Evolutionary conservation across 805 yeast genomes (phyloP), one percentile per base, ranked within the genome.

Genomic region (Pichia deserticola): DNA sequence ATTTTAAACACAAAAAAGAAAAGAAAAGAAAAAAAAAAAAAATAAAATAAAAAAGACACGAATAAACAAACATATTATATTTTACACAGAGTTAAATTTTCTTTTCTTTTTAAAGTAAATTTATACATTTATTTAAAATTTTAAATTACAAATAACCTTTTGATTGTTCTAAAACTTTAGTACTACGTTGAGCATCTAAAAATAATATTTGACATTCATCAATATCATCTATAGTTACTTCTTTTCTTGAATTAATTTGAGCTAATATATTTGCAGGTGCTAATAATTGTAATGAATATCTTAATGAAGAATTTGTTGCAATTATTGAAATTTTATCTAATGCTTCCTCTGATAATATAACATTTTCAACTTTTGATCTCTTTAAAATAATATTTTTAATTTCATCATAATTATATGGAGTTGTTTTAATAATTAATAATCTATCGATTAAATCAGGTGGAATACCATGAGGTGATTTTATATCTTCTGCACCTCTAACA

Each of bases 371-470:
- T 60, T 83, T 86, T 3, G 97, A 89, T 63, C 99, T 82, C 60
- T 92, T 93, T 33, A 86, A 75, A 54, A 93, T 72, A 60, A 93
- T 93, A 45, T 89, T 82, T 61, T 84, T 79, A 61, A 92, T 85
- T 68, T 93, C 99, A 52, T 87, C 90, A 51, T 79, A 81, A 51
- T 76, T 73, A 72, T 93, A 93, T 42, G 79, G 73, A 15, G 78
- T 68, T 1, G 99, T 95, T 62, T 93, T 89, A 56, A 93, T 89
- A 54, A 93, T 93, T 57, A 93, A 85, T 36, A 95, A 79, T 66
- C 99, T 80, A 70, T 93, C 99, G 60, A 93, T 81, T 60, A 93
- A 74, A 73, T 93, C 99, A 52, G 86, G 76, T 40, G 99, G 99
- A 51, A 93, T 74, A n/a, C 99, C 99, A 66, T 93, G 99, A 27